These are phyloP conservation scores for Mallotus japonicus DNA, from an alignment of 441 rosid genomes.

Conservation along the genomic window DNA sequence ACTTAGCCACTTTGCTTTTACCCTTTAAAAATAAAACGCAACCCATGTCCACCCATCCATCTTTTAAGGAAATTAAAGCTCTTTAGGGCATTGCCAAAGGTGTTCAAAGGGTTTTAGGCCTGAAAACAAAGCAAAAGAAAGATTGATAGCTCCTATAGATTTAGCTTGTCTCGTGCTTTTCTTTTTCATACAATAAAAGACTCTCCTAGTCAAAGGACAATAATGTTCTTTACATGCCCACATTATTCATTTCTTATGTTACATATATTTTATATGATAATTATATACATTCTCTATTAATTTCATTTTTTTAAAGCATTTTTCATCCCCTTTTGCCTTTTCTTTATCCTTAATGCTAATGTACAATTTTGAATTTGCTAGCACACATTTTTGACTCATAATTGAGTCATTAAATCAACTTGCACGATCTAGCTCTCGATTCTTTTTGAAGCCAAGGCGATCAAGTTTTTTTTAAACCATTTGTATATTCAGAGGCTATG, in stretches of 20 bases:
- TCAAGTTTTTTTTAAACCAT: too few species aligned
- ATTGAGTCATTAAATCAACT: neutral
- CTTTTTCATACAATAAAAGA: conserved; percentile 3
- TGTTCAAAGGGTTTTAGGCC: conserved; percentile 27
- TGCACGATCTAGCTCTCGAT: too few species aligned
- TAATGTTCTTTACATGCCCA: conserved; percentile 21
- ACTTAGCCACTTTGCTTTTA: conserved; percentile 15
- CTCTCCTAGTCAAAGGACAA: conserved; percentile 26
- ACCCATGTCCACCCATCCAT: conserved; percentile 9
- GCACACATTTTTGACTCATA: neutral
- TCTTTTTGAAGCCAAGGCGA: too few species aligned
- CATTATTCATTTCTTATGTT: conserved; percentile 3
- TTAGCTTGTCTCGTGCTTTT: conserved; percentile 10
- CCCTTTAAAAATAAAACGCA: conserved; percentile 15
- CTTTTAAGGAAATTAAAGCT: conserved; percentile 24
- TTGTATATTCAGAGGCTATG: too few species aligned
- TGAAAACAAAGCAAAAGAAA: conserved; percentile 2
- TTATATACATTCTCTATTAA: neutral
- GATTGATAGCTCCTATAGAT: neutral
- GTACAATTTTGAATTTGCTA: conserved; percentile 1
- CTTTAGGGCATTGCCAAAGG: conserved; percentile 32
- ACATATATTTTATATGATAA: neutral
- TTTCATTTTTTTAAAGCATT: too few species aligned
- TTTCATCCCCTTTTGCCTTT: neutral
- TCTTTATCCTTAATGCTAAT: neutral